A percentile compares a stretch with the other conserved stretches of the same genome.
phyloP scores from a whole-genome alignment of 805 yeast genomes.

The Starmerella sp. region DNA sequence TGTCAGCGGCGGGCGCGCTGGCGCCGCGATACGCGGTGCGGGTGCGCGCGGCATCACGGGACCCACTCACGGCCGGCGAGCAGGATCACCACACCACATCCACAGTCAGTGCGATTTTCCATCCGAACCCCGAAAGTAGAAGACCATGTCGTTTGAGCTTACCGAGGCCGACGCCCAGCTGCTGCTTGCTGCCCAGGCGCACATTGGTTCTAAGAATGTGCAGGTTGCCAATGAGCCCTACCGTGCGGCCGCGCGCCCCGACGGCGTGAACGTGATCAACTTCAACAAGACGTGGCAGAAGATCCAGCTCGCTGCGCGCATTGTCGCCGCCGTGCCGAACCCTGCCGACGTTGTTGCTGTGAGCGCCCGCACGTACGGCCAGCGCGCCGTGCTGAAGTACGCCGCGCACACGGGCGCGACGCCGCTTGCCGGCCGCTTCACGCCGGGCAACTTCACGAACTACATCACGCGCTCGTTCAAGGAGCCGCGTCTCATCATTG shows the following conservation, averaged over 20 bases:
- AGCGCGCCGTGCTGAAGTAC: slow-evolving; percentile 98
- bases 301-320: slow-evolving; percentile 98
- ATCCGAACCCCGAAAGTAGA: slow-evolving; percentile 8
- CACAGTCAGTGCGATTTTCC: slow-evolving; percentile 2
- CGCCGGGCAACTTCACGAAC: slow-evolving; percentile 99
- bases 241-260: slow-evolving; percentile 20
- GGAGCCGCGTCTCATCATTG: slow-evolving; percentile 99
- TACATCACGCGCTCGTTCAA: slow-evolving; percentile 99
- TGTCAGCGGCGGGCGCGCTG: background rate
- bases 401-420: slow-evolving; percentile 99
- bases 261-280: slow-evolving; percentile 83
- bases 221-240: slow-evolving; percentile 45
- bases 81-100: slow-evolving; percentile 5
- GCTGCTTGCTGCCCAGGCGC: slow-evolving; percentile 98
- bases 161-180: slow-evolving; percentile 98
- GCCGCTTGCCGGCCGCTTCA: slow-evolving; percentile 99
- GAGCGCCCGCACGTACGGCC: slow-evolving; percentile 98
- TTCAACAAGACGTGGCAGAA: slow-evolving; percentile 99
- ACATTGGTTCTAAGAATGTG: slow-evolving; percentile 99
- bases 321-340: slow-evolving; percentile 98
- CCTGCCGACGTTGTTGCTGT: slow-evolving; percentile 97
- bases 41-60: background rate
- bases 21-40: background rate
- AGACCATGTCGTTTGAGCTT: slow-evolving; percentile 32
- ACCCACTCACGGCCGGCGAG: slow-evolving; percentile 1